Base-by-base conservation (phyloP, 352 stramenopile genomes). In the Globisporangium perplexum region DNA sequence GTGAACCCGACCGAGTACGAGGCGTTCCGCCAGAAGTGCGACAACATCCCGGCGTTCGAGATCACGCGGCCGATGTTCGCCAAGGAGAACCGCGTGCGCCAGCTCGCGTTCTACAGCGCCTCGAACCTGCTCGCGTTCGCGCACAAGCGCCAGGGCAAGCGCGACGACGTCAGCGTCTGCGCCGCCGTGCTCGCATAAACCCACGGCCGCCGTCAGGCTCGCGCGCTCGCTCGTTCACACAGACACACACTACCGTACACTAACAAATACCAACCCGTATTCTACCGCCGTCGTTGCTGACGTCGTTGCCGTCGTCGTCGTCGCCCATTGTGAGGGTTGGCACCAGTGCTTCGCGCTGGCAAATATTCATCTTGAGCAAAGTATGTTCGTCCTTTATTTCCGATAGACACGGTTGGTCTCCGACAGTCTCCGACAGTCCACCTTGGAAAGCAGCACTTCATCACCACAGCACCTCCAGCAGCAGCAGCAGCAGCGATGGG, bases 41-140 rank as follows among this genome's bases (percentile, higher is more conserved):
- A 72, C 7, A 61, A 60, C 44, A 88, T 95, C 39, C 83, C 83
- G n/a, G 74, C 66, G n/a, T 60, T 79, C 49, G 68, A 84, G 48
- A 67, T 83, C 36, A 75, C 70, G 31, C 81, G 85, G 4, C 50
- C 69, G 0, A 73, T 75, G 17, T 92, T 95, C 52, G 69, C 63
- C 44, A 93, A 93, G 46, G 85, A 95, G 65, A 82, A 85, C 59
- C 85, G 85, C 53, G 85, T 95, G 52, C 81, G 84, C 20, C 83
- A 91, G 30, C 58, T 95, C 15, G 85, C 85, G 42, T 95, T 93
- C 62, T 95, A 95, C 72, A 92, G 77, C 56, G 85, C 85, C 43
- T 93, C 85, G 39, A 93, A 93, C 55, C 62, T 95, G 49, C 71
- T 95, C n/a, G 74, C 83, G 35, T 95, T 95, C 55, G 85, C 85